phyloP scores from a whole-genome alignment of 805 yeast species.

The Wickerhamomyces sydowiorum region DNA sequence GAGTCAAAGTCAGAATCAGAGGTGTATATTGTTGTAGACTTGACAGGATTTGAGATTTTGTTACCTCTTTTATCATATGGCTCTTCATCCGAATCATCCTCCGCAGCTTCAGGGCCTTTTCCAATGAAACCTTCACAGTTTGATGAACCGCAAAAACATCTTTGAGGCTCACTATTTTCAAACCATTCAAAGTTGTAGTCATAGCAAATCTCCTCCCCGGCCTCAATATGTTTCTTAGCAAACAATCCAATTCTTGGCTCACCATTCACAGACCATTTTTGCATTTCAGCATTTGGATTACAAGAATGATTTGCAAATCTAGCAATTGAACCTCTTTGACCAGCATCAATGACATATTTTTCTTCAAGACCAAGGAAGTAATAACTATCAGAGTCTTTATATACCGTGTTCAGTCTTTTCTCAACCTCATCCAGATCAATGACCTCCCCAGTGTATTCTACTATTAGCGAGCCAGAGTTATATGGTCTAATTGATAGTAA shows the following conservation, averaged over 20 bases:
- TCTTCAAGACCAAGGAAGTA: conserved; percentile 38
- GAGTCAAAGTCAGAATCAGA: neutral
- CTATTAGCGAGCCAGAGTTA: conserved; percentile 32
- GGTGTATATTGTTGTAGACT: neutral
- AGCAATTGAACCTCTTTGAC: conserved; percentile 40
- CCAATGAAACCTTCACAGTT: conserved; percentile 38
- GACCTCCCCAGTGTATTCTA: conserved; percentile 47
- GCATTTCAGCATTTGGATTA: conserved; percentile 41
- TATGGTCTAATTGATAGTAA: conserved; percentile 32
- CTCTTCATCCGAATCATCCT: neutral
- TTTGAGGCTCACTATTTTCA: conserved; percentile 36
- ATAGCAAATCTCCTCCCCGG: conserved; percentile 41
- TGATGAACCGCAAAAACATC: conserved; percentile 37
- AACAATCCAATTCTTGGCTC: conserved; percentile 41
- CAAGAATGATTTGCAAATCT: conserved; percentile 47
- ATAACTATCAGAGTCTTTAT: conserved; percentile 27
- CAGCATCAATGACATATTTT: conserved; percentile 39
- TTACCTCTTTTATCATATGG: neutral
- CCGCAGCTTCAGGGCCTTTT: conserved; percentile 8
- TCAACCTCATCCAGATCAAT: conserved; percentile 34
- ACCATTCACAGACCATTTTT: conserved; percentile 42
- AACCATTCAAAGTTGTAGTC: conserved; percentile 44
- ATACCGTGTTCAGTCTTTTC: conserved; percentile 27
- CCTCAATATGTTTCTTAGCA: conserved; percentile 30
- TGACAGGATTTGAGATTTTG: neutral